Evolutionary conservation across 441 rosid species (phyloP), one percentile per base, ranked within the genome.

Genomic region (Croton setiger): DNA sequence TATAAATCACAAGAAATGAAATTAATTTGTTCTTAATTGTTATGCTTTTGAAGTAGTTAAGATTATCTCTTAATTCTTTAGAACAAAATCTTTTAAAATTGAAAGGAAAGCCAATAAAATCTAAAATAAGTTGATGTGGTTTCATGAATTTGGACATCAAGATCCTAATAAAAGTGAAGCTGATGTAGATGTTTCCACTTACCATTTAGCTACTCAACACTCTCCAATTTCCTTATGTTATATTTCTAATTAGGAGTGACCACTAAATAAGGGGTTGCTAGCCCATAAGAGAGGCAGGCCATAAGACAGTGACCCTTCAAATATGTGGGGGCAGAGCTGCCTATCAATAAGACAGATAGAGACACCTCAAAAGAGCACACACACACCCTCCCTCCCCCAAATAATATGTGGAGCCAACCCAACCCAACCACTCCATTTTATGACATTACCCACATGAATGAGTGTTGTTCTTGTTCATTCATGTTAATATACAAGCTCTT

Each of bases 401-500:
- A 45, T 73, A n/a, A 20, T n/a, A 47, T 3, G 65, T 67, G 60
- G 52, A 64, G 72, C 74, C 59, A 67, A 69, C 69, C 70, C 81
- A 78, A 75, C 75, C 76, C 78, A 73, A 66, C n/a, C 3, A 63
- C 59, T 66, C 60, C 71, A 66, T 67, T 72, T 62, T 63, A 55
- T 52, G 76, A 51, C 74, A 74, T 65, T 66, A 68, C 52, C 66
- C 77, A 76, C 75, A 61, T 45, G 72, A 74, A 27, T 49, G 67
- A 47, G 36, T 15, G 41, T 67, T 57, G 49, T n/a, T n/a, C n/a
- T n/a, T n/a, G n/a, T n/a, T n/a, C n/a, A n/a, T 65, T 79, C 70
- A 76, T 78, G 75, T 61, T 72, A 31, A 73, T 77, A 74, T 76
- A 86, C 68, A 71, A 74, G 85, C 92, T 75, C 88, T 82, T 86